Evolutionary conservation across 192 early-diverging fungal species (phyloP), one percentile per base, ranked within the genome.

Genomic region (Coemansia umbellata): DNA sequence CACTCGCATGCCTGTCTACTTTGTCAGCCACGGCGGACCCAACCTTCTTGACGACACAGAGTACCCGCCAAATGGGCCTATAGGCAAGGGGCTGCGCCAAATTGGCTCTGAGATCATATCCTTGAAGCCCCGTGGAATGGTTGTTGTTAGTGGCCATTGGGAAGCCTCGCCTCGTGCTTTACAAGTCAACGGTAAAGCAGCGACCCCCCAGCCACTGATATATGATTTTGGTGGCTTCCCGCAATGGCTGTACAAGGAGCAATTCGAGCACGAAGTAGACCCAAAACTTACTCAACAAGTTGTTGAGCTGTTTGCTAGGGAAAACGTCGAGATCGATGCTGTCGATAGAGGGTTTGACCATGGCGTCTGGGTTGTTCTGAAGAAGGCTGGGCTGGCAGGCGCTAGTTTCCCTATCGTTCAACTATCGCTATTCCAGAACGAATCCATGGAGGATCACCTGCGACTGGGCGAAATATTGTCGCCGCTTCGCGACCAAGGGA

Each of bases 191-290:
- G 39, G 49, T 33, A 50, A 55, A 22, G 37, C 47, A 4, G 52
- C 53, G 0, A 4, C 23, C 5, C 44, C 48, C 1, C 48, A 53
- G 47, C 74, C 63, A 19, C 66, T 87, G 3, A 85, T 85, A 13
- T 86, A 88, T 45, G 86, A 88, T 37, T 88, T 83, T 52, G 80
- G 83, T 41, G 66, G 66, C n/a, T 88, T 88, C 39, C 82, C 83
- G 0, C 48, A 78, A 4, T 65, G 50, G 31, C 67, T 81, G 40
- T 88, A 86, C 59, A 60, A 78, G 36, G 62, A 82, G 45, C 60
- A 69, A 39, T 88, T 83, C 58, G 78, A 82, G 17, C 74, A 82
- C n/a, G 57, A 55, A 28, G 82, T 78, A 0, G 75, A 69, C 18
- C 84, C 85, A 3, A 36, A 66, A 13, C 37, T 88, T 4, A 74